phyloP scores from a whole-genome alignment of 768 basidiomycete genomes.

The Russula brevipes region DNA sequence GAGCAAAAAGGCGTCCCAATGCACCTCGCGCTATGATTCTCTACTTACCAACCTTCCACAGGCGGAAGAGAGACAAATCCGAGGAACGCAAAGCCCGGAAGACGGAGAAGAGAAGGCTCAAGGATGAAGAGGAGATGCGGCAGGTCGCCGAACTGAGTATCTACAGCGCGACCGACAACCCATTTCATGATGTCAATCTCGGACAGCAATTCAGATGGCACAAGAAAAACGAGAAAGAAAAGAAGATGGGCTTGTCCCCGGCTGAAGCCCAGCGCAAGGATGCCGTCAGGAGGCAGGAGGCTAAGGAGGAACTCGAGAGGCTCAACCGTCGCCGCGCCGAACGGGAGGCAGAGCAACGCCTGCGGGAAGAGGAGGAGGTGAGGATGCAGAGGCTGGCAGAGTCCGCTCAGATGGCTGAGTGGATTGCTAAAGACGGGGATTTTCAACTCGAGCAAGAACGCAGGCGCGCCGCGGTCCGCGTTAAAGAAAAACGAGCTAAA shows the following conservation, averaged over 20 bases:
- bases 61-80: constrained; percentile 83
- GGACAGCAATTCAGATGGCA: constrained; percentile 97
- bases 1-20: constrained; percentile 41
- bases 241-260: constrained; percentile 74
- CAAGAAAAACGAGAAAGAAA: constrained; percentile 96
- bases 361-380: constrained; percentile 90
- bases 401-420: constrained; percentile 96
- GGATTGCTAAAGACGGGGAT: constrained; percentile 94
- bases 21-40: not conserved
- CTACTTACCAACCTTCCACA: constrained; percentile 30
- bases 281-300: constrained; percentile 76
- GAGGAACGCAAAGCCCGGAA: constrained; percentile 80
- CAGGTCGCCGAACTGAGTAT: constrained; percentile 92
- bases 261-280: constrained; percentile 80
- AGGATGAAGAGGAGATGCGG: constrained; percentile 85
- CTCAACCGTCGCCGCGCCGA: constrained; percentile 88
- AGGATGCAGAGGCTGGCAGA: constrained; percentile 86
- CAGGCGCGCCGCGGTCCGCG: constrained; percentile 83
- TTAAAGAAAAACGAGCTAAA: constrained; percentile 94
- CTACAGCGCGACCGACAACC: constrained; percentile 95
- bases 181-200: constrained; percentile 96
- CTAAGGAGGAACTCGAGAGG: constrained; percentile 91
- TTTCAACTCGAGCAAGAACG: constrained; percentile 96
- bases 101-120: constrained; percentile 78
- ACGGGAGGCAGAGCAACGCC: constrained; percentile 79